Conservation (phyloP, 805 yeast species). For the Wickerhamiella spandovensis region DNA sequence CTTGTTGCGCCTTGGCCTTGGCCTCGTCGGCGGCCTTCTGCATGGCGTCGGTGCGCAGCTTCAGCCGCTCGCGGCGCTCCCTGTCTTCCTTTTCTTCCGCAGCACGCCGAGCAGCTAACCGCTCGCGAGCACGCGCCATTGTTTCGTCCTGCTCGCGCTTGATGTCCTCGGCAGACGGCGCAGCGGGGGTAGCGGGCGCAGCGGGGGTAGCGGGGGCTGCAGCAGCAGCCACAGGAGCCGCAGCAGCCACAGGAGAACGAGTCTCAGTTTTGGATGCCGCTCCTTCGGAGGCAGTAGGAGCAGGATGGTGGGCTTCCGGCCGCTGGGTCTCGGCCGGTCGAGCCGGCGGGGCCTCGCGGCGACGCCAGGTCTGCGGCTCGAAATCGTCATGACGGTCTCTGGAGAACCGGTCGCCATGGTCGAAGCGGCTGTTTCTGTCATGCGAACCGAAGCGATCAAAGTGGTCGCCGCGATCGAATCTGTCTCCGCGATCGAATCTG, state of each 20-base stretch:
- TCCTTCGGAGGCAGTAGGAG: too few species aligned
- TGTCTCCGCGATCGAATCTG: not conserved
- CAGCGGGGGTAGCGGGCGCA: conserved; percentile 1
- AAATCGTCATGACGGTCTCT: not conserved
- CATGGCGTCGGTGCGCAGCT: conserved; percentile 1
- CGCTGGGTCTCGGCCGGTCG: not conserved
- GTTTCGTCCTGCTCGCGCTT: conserved; percentile 22
- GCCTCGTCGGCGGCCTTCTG: conserved; percentile 5
- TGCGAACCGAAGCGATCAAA: not conserved
- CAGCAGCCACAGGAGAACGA: not conserved
- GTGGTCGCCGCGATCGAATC: not conserved
- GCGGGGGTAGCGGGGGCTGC: conserved; percentile 1
- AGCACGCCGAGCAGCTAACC: conserved; percentile 13
- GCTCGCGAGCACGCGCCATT: conserved; percentile 24
- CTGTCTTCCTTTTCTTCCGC: conserved; percentile 10
- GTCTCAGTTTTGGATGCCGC: too few species aligned
- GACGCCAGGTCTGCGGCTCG: not conserved
- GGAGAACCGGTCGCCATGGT: not conserved
- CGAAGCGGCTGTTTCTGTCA: not conserved
- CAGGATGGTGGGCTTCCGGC: too few species aligned
- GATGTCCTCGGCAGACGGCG: conserved; percentile 7
- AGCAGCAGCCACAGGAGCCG: not conserved
- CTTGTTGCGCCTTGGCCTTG: conserved; percentile 3
- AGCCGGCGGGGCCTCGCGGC: not conserved
- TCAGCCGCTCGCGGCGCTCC: conserved; percentile 8